A percentile compares a stretch with the other conserved stretches of the same genome.
These are phyloP conservation scores for Sugiyamaella floridensis DNA, from an alignment of 805 yeast species.

Conservation along the genomic window DNA sequence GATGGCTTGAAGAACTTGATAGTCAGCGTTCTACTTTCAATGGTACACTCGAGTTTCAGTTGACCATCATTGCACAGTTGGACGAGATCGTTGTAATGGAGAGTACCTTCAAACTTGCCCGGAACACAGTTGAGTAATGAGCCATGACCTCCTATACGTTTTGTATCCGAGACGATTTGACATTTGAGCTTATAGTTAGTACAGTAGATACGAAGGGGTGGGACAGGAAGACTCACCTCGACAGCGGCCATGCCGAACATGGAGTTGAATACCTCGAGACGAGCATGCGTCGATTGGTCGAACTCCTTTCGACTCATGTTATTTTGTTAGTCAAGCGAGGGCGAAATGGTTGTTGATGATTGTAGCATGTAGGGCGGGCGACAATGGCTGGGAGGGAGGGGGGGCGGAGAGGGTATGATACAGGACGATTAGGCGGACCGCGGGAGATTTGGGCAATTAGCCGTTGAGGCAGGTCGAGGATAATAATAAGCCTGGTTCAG, in stretches of 20 bases:
- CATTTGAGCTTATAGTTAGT: neutral
- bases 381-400: no score
- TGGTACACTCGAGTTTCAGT: constrained; percentile 18
- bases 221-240: no score
- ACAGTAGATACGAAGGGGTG: no score
- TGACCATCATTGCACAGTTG: constrained; percentile 15
- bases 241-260: constrained; percentile 23
- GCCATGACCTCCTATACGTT: constrained; percentile 21
- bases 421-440: no score
- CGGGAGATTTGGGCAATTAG: no score
- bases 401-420: no score
- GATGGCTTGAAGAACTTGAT: constrained; percentile 15
- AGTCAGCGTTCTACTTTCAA: constrained; percentile 12
- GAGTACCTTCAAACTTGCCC: constrained; percentile 19
- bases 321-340: neutral
- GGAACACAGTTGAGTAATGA: constrained; percentile 15
- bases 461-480: no score
- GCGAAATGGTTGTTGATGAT: neutral
- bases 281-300: neutral
- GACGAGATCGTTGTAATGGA: constrained; percentile 18
- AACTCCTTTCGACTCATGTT: neutral
- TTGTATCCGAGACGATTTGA: neutral
- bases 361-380: neutral
- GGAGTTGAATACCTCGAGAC: constrained; percentile 11
- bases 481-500: no score